A percentile compares a stretch with the other conserved stretches of the same genome.
These are phyloP conservation scores for Globisporangium spiculum DNA, from an alignment of 352 stramenopile species.

Conservation along the genomic window DNA sequence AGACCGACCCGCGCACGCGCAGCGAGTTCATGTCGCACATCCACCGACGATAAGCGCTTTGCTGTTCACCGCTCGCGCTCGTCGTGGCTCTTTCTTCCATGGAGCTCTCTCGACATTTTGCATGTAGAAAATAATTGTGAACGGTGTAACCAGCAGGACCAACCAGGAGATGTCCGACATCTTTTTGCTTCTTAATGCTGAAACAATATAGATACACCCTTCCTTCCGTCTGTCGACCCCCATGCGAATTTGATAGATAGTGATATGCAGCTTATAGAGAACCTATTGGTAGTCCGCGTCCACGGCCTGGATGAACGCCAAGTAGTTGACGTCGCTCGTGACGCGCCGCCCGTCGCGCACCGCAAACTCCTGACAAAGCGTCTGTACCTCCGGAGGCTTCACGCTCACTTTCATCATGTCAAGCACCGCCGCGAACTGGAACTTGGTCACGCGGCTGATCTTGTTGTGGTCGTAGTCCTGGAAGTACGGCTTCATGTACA, in stretches of 20 bases:
- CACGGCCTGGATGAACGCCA: conserved; percentile 69
- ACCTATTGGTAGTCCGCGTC: conserved; percentile 62
- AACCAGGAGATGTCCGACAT: conserved; percentile 26
- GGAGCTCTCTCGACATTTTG: conserved; percentile 2
- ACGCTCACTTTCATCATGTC: conserved; percentile 79
- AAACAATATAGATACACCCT: conserved; percentile 38
- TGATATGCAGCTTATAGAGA: no score
- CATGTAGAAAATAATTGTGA: conserved; percentile 17
- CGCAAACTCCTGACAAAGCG: conserved; percentile 49
- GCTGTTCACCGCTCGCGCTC: no score
- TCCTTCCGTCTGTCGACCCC: conserved; percentile 13
- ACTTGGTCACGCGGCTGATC: conserved; percentile 69
- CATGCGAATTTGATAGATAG: no score
- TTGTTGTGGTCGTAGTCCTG: conserved; percentile 85
- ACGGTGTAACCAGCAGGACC: conserved; percentile 39
- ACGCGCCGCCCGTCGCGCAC: conserved; percentile 46
- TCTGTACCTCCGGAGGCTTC: conserved; percentile 46
- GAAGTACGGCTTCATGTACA: conserved; percentile 88
- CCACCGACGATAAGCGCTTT: conserved; percentile 54
- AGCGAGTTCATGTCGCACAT: conserved; percentile 90
- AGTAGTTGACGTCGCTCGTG: conserved; percentile 77
- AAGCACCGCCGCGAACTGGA: conserved; percentile 79
- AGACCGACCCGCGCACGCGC: conserved; percentile 89
- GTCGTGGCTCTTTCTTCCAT: not conserved
- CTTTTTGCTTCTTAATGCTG: conserved; percentile 42